Evolutionary conservation across 441 rosid species (phyloP).

Genomic region (Populus hybrid): DNA sequence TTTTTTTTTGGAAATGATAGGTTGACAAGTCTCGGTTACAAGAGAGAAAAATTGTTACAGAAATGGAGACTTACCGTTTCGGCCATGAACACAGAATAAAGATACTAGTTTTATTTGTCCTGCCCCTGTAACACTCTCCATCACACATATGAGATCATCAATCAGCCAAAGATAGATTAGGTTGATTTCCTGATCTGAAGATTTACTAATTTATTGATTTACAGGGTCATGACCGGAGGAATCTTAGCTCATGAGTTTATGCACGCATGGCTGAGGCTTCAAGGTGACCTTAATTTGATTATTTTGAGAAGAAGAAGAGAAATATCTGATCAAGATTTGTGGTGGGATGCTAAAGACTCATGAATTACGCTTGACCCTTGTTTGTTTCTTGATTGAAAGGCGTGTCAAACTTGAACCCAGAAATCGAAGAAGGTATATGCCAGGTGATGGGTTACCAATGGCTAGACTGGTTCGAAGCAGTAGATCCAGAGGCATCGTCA

Average conservation of each 20-base stretch:
- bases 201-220: background rate
- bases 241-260: background rate
- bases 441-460: background rate
- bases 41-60: too few relatives aligned
- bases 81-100: background rate
- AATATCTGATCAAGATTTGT: background rate
- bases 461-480: background rate
- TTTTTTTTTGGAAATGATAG: too few relatives aligned
- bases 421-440: background rate
- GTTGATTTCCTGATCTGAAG: too few relatives aligned
- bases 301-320: background rate
- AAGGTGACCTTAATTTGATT: background rate
- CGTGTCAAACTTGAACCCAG: background rate
- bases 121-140: background rate
- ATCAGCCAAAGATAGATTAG: too few relatives aligned
- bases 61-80: background rate
- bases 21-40: too few relatives aligned
- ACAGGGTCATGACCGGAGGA: too few relatives aligned
- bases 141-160: too few relatives aligned
- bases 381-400: background rate
- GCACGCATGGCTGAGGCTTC: background rate
- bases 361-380: background rate
- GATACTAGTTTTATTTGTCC: background rate
- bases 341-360: background rate
- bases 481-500: background rate